These are phyloP conservation scores for Talaromyces sp. DNA, from an alignment of 2,329 filamentous ascomycete genomes.

Conservation along the genomic window DNA sequence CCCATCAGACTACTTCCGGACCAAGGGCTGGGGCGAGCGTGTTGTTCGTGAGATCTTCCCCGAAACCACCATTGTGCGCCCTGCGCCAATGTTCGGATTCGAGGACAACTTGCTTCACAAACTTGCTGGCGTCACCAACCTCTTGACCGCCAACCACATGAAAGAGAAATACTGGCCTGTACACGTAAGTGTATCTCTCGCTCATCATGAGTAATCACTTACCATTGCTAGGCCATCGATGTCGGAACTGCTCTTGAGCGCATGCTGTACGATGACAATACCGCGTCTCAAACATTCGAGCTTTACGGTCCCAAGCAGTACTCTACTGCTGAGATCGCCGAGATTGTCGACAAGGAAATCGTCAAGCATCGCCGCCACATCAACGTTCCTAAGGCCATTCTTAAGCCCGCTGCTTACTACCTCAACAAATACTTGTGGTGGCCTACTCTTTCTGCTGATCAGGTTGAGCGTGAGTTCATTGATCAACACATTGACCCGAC, in stretches of 20 bases:
- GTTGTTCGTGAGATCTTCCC: conserved; percentile 85
- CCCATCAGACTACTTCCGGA: conserved; percentile 80
- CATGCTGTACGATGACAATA: conserved; percentile 87
- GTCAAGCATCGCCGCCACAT: conserved; percentile 83
- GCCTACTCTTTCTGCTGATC: conserved; percentile 73
- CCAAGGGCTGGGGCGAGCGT: conserved; percentile 80
- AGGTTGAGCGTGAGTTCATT: conserved; percentile 87
- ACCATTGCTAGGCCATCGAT: conserved; percentile 67
- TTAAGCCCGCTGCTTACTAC: conserved; percentile 68
- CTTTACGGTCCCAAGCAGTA: conserved; percentile 93
- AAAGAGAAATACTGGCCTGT: conserved; percentile 86
- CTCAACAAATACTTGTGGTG: conserved; percentile 87
- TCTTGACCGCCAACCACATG: conserved; percentile 91
- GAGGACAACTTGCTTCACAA: conserved; percentile 88
- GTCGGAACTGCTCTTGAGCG: conserved; percentile 81
- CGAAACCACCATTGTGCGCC: conserved; percentile 93
- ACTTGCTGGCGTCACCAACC: conserved; percentile 71
- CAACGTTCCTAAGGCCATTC: conserved; percentile 76
- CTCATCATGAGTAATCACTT: background rate
- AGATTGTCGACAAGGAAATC: conserved; percentile 87
- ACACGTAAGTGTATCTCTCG: conserved; percentile 58
- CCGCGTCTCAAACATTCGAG: conserved; percentile 85
- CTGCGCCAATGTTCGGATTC: conserved; percentile 88
- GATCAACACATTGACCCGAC: conserved; percentile 85
- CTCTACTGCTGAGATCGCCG: conserved; percentile 78